These are phyloP conservation scores for Glutinoglossum americanum DNA, from an alignment of 495 filamentous ascomycete genomes.

Conservation along the genomic window DNA sequence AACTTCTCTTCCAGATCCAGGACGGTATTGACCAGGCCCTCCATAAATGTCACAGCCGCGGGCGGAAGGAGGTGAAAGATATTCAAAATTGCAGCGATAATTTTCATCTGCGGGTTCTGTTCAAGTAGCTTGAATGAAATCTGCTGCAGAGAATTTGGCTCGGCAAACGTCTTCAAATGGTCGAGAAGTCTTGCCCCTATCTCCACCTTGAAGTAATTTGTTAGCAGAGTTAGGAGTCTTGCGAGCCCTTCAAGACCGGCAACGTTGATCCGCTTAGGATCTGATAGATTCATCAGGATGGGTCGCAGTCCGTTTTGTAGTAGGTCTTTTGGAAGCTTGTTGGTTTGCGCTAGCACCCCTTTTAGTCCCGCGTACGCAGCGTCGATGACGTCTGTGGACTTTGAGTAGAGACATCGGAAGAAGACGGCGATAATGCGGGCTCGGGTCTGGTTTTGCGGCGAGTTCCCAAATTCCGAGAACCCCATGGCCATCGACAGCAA, in stretches of 20 bases:
- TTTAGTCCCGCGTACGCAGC: conserved; percentile 77
- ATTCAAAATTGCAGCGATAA: conserved; percentile 82
- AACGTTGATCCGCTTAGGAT: conserved; percentile 74
- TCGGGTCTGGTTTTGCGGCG: conserved; percentile 47
- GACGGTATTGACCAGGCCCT: conserved; percentile 67
- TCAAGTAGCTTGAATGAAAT: conserved; percentile 87
- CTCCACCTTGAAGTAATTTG: conserved; percentile 98
- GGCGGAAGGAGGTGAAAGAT: conserved; percentile 88
- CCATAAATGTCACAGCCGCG: conserved; percentile 76
- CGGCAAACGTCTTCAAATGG: conserved; percentile 80
- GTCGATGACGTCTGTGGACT: conserved; percentile 76
- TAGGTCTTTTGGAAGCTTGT: conserved; percentile 86
- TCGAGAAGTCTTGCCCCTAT: conserved; percentile 80
- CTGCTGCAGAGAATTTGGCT: conserved; percentile 56
- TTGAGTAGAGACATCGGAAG: conserved; percentile 91
- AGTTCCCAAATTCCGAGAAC: conserved; percentile 66
- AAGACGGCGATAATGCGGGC: conserved; percentile 81
- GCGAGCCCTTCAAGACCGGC: conserved; percentile 82
- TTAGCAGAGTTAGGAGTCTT: conserved; percentile 67
- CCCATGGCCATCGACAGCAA: conserved; percentile 80
- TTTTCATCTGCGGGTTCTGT: conserved; percentile 74
- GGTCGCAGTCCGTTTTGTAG: conserved; percentile 85
- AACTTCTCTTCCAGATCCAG: conserved; percentile 72
- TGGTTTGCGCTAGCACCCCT: conserved; percentile 64
- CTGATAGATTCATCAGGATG: conserved; percentile 86